Percentiles rank a stretch among this genome's conserved stretches.
These are phyloP conservation scores for Brettanomyces nanus DNA, from an alignment of 805 yeast species.

Conservation along the genomic window DNA sequence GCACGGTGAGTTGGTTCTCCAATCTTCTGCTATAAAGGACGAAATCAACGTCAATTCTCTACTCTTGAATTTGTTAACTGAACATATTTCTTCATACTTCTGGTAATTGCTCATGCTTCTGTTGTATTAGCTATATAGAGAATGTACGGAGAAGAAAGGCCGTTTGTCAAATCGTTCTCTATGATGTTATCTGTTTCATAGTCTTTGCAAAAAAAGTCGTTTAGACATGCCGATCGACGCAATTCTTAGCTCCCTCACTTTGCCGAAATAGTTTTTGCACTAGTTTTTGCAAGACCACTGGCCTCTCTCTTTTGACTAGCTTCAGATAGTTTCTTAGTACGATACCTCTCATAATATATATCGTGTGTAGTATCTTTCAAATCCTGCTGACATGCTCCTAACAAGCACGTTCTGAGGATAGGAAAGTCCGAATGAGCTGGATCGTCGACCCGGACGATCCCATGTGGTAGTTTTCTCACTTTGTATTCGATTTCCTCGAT, in stretches of 20 bases:
- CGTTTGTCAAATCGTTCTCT: too few species aligned
- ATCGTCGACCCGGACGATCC: conserved; percentile 74
- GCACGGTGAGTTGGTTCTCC: conserved; percentile 25
- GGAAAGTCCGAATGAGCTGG: conserved; percentile 74
- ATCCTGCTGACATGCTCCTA: conserved; percentile 77
- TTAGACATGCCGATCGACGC: not conserved
- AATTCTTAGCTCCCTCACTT: not conserved
- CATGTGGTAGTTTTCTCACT: conserved; percentile 84
- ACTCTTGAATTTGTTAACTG: not conserved
- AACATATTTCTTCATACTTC: too few species aligned
- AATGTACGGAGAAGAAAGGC: too few species aligned
- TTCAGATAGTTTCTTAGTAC: conserved; percentile 38
- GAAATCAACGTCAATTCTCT: not conserved
- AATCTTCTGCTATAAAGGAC: conserved; percentile 6
- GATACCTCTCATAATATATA: conserved; percentile 65
- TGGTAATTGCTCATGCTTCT: too few species aligned
- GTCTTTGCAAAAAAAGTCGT: too few species aligned
- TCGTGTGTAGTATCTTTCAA: conserved; percentile 70
- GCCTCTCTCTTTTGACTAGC: not conserved
- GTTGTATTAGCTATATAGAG: too few species aligned
- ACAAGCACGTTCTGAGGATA: conserved; percentile 62
- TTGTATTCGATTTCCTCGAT: conserved; percentile 64
- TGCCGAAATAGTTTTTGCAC: not conserved
- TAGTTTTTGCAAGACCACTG: not conserved
- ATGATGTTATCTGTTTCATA: too few species aligned